Evolutionary conservation across 177 flowering plant species (phyloP), one percentile per base, ranked within the genome.

Genomic region (Tripterygium wilfordii): DNA sequence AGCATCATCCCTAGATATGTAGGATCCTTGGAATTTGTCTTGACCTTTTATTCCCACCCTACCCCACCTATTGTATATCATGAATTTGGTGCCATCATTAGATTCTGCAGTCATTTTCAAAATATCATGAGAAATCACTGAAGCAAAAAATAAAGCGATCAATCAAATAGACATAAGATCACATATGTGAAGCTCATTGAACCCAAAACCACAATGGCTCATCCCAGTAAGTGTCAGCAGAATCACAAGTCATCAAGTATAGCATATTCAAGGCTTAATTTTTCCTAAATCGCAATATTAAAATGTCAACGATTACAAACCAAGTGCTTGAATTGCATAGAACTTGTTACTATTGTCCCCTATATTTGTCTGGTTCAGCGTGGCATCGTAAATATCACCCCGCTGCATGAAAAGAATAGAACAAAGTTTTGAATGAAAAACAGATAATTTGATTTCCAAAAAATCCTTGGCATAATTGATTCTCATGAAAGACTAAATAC

Each of bases 41-140:
- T 85, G 95, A 59, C 98, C 98, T 67, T 78, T 83, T 4, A 79
- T 66, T 36, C 97, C 97, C 53, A 86, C 97, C 71, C 97, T 82
- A 23, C 97, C 97, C 97, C 97, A 86, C 72, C 95, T 80, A 42
- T 49, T 63, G 61, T 78, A 89, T 42, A 83, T 82, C 80, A 84
- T 70, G 67, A 61, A 89, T 25, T 54, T 62, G 23, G 67, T 60
- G 39, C 90, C 86, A 51, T 53, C 80, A 70, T 86, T 94, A 64
- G 86, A 72, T 69, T 87, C 98, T 90, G 88, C 75, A 70, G 44
- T 17, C 19, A 45, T 23, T 31, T 53, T 40, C 6, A 35, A 13
- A 41, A 28, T 14, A 23, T n/a, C n/a, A n/a, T n/a, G n/a, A n/a
- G n/a, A n/a, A n/a, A n/a, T n/a, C n/a, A n/a, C n/a, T n/a, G n/a